Conservation (phyloP, 1,284 basidiomycete genomes). For the Malassezia yamatoensis region DNA sequence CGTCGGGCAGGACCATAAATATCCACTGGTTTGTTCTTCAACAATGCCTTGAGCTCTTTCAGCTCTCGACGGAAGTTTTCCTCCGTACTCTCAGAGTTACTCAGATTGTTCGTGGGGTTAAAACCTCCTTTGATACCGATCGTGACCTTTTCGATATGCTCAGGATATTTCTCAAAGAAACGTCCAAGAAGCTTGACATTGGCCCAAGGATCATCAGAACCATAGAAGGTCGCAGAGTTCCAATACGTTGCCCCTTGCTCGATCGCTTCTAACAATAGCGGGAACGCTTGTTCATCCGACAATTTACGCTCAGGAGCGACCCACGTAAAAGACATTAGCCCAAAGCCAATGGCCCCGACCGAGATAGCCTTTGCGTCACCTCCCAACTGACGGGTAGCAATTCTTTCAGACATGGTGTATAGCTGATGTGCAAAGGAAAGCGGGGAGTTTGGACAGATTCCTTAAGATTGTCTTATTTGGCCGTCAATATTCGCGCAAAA, state of each 20-base stretch:
- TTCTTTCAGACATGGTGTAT: not conserved
- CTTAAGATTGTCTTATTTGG: too few species aligned
- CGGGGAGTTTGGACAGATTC: too few species aligned
- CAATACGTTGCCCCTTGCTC: slow-evolving; percentile 54
- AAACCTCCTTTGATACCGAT: slow-evolving; percentile 54
- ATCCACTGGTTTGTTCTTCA: slow-evolving; percentile 31
- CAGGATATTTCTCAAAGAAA: slow-evolving; percentile 54
- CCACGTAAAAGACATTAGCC: slow-evolving; percentile 36
- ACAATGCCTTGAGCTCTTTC: slow-evolving; percentile 18
- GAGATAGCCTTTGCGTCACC: slow-evolving; percentile 22
- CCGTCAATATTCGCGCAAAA: too few species aligned
- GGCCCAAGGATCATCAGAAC: slow-evolving; percentile 41
- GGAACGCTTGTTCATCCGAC: slow-evolving; percentile 57
- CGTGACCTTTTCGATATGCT: slow-evolving; percentile 54
- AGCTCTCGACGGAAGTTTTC: slow-evolving; percentile 25
- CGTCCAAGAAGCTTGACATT: slow-evolving; percentile 52
- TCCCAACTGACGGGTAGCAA: slow-evolving; percentile 20
- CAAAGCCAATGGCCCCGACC: slow-evolving; percentile 31
- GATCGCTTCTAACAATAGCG: slow-evolving; percentile 56
- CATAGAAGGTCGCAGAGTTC: slow-evolving; percentile 53
- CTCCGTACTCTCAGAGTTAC: slow-evolving; percentile 17
- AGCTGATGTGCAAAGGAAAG: not conserved
- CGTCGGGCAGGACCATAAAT: slow-evolving; percentile 32
- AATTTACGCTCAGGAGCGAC: slow-evolving; percentile 34
- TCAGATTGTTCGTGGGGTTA: slow-evolving; percentile 13